phyloP scores from a whole-genome alignment of 257 asterid genomes.

The Verbena officinalis region DNA sequence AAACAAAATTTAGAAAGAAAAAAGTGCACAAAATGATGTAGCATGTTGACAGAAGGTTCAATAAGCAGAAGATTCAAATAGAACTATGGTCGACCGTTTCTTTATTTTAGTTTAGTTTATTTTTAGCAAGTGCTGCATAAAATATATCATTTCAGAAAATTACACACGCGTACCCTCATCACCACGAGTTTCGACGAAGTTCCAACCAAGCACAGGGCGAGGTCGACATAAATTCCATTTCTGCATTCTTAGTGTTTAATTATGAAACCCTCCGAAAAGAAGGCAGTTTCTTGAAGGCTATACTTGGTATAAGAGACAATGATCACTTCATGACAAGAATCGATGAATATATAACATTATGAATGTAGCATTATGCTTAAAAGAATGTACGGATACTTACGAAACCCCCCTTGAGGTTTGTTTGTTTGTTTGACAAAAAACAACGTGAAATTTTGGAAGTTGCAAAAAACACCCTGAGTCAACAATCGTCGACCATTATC shows the following conservation, averaged over 20 bases:
- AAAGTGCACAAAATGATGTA: conserved; percentile 27
- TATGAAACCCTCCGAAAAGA: not conserved
- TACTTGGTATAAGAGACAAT: too few species aligned
- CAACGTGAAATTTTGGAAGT: too few species aligned
- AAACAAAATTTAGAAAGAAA: conserved; percentile 28
- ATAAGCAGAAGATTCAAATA: conserved; percentile 20
- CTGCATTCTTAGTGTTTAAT: not conserved
- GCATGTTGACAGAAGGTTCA: conserved; percentile 30
- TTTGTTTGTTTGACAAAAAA: too few species aligned
- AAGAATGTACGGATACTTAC: too few species aligned
- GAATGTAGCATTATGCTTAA: too few species aligned
- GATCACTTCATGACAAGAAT: not conserved
- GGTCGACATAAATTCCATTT: not conserved
- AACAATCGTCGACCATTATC: too few species aligned
- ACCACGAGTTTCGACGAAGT: not conserved
- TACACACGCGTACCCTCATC: conserved; percentile 17
- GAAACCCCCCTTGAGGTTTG: too few species aligned
- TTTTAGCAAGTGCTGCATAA: conserved; percentile 1
- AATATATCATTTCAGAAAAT: not conserved
- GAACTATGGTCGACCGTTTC: not conserved
- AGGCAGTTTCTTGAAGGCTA: not conserved
- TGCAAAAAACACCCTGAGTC: too few species aligned
- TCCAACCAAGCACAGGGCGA: conserved; percentile 2
- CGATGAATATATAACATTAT: too few species aligned
- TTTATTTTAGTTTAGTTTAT: not conserved